Base-by-base conservation (phyloP, 805 yeast genomes). In the Jamesozyma lodderae region DNA sequence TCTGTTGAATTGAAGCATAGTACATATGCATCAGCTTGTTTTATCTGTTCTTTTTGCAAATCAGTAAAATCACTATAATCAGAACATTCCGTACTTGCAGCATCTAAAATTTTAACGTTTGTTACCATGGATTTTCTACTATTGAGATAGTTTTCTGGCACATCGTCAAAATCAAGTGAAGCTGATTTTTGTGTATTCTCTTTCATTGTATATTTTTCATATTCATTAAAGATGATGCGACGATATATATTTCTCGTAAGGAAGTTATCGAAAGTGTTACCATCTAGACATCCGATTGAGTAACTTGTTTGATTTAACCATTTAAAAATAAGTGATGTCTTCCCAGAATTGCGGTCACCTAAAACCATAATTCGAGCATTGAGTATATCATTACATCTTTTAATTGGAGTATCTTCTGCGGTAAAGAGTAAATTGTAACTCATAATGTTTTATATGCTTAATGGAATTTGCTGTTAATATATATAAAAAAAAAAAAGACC, bases 321-420 rank as follows among this genome's bases (percentile, higher is more conserved):
- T 15, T 47, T 40, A 3, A 36, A 28, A 7, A 47, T 41, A 30
- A 53, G 31, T 2, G 51, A 37, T 2, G 52, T 44, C 35, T 51
- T 53, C 6, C 55, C 55, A 20, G 47, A 37, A 7, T 30, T 28
- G 5, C 33, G 26, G 13, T 42, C 45, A 4, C 69, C 73, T 11
- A 68, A 39, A 42, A 38, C 43, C 27, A 38, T 33, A 27, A 28
- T 10, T 59, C 51, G 44, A 18, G 16, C 28, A 3, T 28, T 22
- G 3, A 23, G 33, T 16, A 37, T 28, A 18, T 33, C 19, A 34
- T 22, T 41, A 52, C 58, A 38, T 53, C 57, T 33, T 54, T 59
- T 28, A 54, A 52, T 31, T 41, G 16, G 49, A 36, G 44, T 47
- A 18, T 37, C 43, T 42, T 47, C 52, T 23, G 54, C 57, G 22